These are phyloP conservation scores for Nitzschia putrida DNA, from an alignment of 108 stramenopile species.

Conservation along the genomic window DNA sequence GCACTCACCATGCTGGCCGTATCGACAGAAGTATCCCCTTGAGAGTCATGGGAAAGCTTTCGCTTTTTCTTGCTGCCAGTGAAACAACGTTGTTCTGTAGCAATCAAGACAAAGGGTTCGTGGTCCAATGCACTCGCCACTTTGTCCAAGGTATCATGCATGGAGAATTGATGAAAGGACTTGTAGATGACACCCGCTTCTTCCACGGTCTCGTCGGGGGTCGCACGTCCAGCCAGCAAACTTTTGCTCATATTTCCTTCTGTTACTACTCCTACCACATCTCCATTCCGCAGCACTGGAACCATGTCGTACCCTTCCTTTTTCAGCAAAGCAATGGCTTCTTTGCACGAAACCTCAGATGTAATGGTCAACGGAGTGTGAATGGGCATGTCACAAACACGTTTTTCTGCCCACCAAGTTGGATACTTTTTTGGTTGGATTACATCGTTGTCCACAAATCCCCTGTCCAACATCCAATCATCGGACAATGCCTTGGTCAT, in stretches of 20 bases:
- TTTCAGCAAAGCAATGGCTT: conserved; percentile 84
- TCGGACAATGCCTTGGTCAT: conserved; percentile 93
- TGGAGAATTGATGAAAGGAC: conserved; percentile 76
- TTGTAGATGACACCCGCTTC: conserved; percentile 89
- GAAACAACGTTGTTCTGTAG: conserved; percentile 83
- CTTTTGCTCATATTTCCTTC: conserved; percentile 87
- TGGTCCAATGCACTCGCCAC: conserved; percentile 86
- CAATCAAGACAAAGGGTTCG: conserved; percentile 89
- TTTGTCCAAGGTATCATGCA: conserved; percentile 73
- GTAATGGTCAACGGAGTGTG: conserved; percentile 89
- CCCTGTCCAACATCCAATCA: conserved; percentile 93
- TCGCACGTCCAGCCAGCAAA: conserved; percentile 68
- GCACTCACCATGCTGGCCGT: conserved; percentile 36
- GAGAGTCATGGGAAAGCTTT: background rate
- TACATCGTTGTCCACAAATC: conserved; percentile 78
- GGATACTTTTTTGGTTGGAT: conserved; percentile 61
- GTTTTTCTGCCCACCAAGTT: conserved; percentile 73
- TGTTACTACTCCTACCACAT: conserved; percentile 91
- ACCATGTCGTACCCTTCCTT: conserved; percentile 93
- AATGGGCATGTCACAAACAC: conserved; percentile 79
- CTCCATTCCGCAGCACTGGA: conserved; percentile 81
- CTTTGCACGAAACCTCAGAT: conserved; percentile 76
- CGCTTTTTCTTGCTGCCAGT: conserved; percentile 15
- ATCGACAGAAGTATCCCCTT: conserved; percentile 3
- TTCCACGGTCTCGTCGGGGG: conserved; percentile 67